Conservation (phyloP, 345 rosid genomes). For the Excoecaria agallocha region DNA sequence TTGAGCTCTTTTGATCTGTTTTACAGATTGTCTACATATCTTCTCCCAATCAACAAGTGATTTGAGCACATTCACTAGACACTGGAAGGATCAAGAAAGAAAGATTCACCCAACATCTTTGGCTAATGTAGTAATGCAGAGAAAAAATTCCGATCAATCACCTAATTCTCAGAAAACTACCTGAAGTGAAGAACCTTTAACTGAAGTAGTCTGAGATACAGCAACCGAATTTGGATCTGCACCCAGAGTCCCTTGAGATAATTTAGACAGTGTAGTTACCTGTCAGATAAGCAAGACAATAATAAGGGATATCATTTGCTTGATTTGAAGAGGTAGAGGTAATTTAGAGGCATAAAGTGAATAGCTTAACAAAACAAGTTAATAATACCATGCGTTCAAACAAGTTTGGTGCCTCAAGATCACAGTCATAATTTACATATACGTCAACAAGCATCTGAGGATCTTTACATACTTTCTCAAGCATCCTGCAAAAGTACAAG, state of each 20-base stretch:
- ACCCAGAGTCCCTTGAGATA: conserved; percentile 85
- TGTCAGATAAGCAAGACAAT: conserved; percentile 25
- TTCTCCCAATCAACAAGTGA: conserved; percentile 97
- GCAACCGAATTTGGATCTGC: conserved; percentile 79
- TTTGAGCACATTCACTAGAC: conserved; percentile 84
- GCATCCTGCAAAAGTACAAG: conserved; percentile 59
- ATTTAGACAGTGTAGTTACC: conserved; percentile 82
- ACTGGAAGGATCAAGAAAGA: conserved; percentile 48
- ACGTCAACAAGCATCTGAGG: conserved; percentile 98
- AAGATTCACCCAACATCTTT: conserved; percentile 24
- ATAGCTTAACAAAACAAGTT: not conserved
- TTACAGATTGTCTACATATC: conserved; percentile 45
- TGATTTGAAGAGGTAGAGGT: not conserved
- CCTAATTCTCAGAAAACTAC: conserved; percentile 34
- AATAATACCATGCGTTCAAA: conserved; percentile 89
- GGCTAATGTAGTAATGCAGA: conserved; percentile 15
- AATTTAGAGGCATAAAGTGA: not conserved
- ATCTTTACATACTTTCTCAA: conserved; percentile 90
- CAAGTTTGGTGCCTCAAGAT: conserved; percentile 96
- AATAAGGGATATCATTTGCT: conserved; percentile 13
- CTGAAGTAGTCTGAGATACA: conserved; percentile 67
- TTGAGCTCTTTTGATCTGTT: conserved; percentile 38
- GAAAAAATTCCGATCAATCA: conserved; percentile 6
- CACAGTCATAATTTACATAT: conserved; percentile 96
- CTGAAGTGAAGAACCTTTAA: conserved; percentile 89